phyloP scores from a whole-genome alignment of 192 early-diverging fungal species.

The Coemansia guatemalensis region DNA sequence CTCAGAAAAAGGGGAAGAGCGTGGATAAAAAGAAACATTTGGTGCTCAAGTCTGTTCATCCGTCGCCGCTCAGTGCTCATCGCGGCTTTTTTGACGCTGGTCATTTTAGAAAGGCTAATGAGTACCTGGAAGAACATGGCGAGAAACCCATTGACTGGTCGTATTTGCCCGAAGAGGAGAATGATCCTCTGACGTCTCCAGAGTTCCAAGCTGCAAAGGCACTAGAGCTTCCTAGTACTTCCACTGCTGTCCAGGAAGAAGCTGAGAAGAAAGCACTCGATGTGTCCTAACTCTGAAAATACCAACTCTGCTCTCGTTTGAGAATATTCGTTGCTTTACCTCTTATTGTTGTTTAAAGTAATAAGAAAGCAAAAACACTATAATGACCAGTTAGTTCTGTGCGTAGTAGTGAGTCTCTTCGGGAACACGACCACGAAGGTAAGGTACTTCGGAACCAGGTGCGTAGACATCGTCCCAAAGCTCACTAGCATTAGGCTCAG shows the following conservation, averaged over 20 bases:
- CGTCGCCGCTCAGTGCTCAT: conserved; percentile 84
- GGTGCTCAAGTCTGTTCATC: conserved; percentile 85
- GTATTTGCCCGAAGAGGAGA: conserved; percentile 16
- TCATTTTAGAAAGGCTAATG: conserved; percentile 88
- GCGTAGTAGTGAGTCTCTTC: conserved; percentile 71
- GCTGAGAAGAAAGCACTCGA: too few species aligned
- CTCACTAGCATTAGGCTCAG: conserved; percentile 67
- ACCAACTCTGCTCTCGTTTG: too few species aligned
- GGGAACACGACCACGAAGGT: conserved; percentile 81
- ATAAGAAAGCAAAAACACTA: background rate
- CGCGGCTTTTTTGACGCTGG: conserved; percentile 84
- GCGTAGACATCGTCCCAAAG: conserved; percentile 86
- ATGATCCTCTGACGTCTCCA: conserved; percentile 1
- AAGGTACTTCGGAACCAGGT: conserved; percentile 68
- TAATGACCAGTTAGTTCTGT: background rate
- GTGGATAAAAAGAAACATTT: conserved; percentile 81
- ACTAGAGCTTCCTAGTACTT: too few species aligned
- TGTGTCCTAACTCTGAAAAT: too few species aligned
- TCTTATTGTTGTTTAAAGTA: background rate
- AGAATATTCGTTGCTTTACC: too few species aligned
- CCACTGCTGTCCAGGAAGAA: too few species aligned
- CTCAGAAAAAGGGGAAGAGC: conserved; percentile 77
- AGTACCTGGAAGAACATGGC: conserved; percentile 62
- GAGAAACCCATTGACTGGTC: conserved; percentile 35
- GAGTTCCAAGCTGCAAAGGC: background rate